These are phyloP conservation scores for Apiospora rasikravindrae DNA, from an alignment of 2,329 filamentous ascomycete genomes.

Conservation along the genomic window DNA sequence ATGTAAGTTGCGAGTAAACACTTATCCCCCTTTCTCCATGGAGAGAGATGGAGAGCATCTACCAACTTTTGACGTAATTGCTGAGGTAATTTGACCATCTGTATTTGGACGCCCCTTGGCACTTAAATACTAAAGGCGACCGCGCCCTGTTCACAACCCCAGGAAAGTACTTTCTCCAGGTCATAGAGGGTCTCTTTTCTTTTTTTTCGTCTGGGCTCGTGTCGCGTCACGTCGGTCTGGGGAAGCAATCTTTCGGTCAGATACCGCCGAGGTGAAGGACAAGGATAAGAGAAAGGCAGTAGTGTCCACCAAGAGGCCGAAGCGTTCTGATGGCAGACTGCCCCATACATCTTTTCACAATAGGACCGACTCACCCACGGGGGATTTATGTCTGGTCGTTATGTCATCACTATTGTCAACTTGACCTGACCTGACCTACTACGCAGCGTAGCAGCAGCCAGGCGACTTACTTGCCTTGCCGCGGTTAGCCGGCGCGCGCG, in stretches of 20 bases:
- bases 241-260: background rate
- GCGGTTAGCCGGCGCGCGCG: background rate
- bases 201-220: background rate
- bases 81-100: background rate
- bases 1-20: background rate
- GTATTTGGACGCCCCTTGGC: too few relatives aligned
- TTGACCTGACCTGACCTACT: background rate
- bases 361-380: conserved; percentile 10
- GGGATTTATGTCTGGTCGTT: background rate
- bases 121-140: too few relatives aligned
- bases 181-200: background rate
- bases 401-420: background rate
- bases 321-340: background rate
- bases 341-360: background rate
- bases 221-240: background rate
- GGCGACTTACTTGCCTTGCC: background rate
- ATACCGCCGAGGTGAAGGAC: background rate
- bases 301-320: background rate
- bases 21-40: background rate
- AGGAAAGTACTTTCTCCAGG: background rate
- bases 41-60: background rate
- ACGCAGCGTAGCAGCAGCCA: background rate
- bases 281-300: background rate
- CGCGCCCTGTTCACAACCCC: background rate
- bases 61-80: background rate